Percentiles rank a stretch among this genome's conserved stretches.
These are phyloP conservation scores for Rhazya stricta DNA, from an alignment of 257 asterid species.

Conservation along the genomic window DNA sequence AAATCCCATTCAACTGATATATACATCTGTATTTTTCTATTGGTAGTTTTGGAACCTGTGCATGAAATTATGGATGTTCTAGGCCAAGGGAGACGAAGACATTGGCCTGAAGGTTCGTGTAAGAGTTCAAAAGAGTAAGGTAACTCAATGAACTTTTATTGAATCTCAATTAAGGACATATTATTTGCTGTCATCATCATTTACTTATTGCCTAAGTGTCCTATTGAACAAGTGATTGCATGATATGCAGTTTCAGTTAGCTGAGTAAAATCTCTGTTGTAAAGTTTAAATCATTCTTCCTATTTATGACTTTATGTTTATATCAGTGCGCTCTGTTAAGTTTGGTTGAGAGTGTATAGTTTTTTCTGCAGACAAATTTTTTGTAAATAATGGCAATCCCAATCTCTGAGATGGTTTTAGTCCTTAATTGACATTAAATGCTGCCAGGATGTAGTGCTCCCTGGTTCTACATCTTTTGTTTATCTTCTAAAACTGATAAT, in stretches of 20 bases:
- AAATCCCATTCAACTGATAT: conserved; percentile 18
- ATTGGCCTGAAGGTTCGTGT: conserved; percentile 93
- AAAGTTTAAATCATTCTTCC: background rate
- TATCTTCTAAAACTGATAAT: background rate
- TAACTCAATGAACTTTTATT: conserved; percentile 14
- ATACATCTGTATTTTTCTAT: background rate
- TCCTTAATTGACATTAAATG: background rate
- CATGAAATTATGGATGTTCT: conserved; percentile 16
- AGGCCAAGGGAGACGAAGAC: conserved; percentile 96
- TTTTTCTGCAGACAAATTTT: background rate
- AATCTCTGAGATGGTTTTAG: background rate
- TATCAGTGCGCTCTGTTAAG: background rate
- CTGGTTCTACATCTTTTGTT: background rate
- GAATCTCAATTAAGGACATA: background rate
- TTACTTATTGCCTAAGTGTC: background rate
- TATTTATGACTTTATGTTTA: background rate
- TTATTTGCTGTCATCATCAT: conserved; percentile 1
- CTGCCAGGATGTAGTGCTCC: background rate
- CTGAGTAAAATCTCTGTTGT: background rate
- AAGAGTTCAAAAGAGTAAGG: conserved; percentile 99
- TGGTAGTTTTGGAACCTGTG: conserved; percentile 4
- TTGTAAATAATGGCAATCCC: background rate
- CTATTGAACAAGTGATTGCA: background rate
- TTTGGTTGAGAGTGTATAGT: background rate
- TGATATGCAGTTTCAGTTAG: background rate